Evolutionary conservation across 1,139 yeast species (phyloP), one percentile per base, ranked within the genome.

Genomic region (Candida gigantensis): DNA sequence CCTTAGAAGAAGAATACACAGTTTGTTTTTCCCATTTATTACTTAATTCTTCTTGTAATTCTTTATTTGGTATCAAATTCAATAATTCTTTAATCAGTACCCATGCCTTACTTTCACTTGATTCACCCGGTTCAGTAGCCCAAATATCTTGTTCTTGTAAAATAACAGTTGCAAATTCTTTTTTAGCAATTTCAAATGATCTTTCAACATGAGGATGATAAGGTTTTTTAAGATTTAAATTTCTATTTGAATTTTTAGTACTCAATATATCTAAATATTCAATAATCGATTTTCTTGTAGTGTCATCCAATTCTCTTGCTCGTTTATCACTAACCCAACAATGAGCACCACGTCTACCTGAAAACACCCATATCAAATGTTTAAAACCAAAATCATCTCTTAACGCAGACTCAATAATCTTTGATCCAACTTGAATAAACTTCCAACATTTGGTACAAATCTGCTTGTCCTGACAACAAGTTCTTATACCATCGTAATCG

Each of bases 311-410:
- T 3, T 60, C 55, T 39, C 97, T 69, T 0, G 97, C 96, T 34
- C 90, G 68, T 37, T 77, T 63, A 57, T 94, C 98, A 60, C 96
- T 86, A 17, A 92, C 75, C 99, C 99, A 92, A 51, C 97, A 95
- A 71, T 92, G 99, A 17, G 95, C 96, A 60, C 99, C 99, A 74
- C 99, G 85, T 69, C 99, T 83, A 32, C 99, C 99, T 0, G 97
- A 88, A 57, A 88, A 92, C 3, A 92, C 96, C 98, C 98, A 92
- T 32, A 92, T 68, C 55, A 89, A 68, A 57, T 88, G 83, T 39
- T 81, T 66, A 59, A 88, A 90, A 1, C 97, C 97, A 62, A 94
- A 92, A 60, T 92, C 98, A 34, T 88, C 87, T 39, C 78, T 67
- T 39, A 92, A 67, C 0, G 95, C 84, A 1, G 62, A 55, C 41